Base-by-base conservation (phyloP, 2,329 filamentous ascomycete species). In the Colletotrichum spaethianum region DNA sequence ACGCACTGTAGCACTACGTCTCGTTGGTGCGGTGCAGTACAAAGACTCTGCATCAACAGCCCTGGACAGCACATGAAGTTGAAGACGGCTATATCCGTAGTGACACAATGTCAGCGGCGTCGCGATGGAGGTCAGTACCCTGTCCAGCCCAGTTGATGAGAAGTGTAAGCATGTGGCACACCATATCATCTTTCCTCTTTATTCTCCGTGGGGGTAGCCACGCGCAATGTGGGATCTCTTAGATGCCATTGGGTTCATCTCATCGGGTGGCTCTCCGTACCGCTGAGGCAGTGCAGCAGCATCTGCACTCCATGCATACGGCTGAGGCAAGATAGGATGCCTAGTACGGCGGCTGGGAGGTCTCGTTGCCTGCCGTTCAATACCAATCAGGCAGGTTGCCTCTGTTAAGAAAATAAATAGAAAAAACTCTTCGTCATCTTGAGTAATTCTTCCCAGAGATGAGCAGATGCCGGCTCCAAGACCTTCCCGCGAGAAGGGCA, bases 51-150 rank as follows among this genome's bases (percentile, higher is more conserved):
- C 57, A 44, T 68, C 28, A 38, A 33, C 50, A 46, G 36, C 62
- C 7, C 12, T 28, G 36, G 6, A 31, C 26, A n/a, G n/a, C 44
- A 38, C 31, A 60, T 12, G 44, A 60, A 14, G 46, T 55, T 55
- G 46, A 59, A 59, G 65, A 33, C 60, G 59, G 65, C 38, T 46
- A 67, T 53, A 44, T 59, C 65, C 59, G 59, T 63, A 8, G 31
- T 38, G 18, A 60, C 36, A n/a, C 23, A 2, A 57, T 31, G 57
- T 63, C 64, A 72, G 57, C 59, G 40, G 48, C 63, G 67, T 71
- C 57, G 64, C 57, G 23, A 61, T 60, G 56, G 56, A 26, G 20
- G 68, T 62, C 63, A 67, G 68, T 57, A 71, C 68, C 67, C 56
- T 71, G 57, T 63, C 16, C 9, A 57, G 50, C 38, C 48, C 23